Evolutionary conservation across 2,329 filamentous ascomycete genomes (phyloP).

Genomic region (Exophiala dermatitidis): DNA sequence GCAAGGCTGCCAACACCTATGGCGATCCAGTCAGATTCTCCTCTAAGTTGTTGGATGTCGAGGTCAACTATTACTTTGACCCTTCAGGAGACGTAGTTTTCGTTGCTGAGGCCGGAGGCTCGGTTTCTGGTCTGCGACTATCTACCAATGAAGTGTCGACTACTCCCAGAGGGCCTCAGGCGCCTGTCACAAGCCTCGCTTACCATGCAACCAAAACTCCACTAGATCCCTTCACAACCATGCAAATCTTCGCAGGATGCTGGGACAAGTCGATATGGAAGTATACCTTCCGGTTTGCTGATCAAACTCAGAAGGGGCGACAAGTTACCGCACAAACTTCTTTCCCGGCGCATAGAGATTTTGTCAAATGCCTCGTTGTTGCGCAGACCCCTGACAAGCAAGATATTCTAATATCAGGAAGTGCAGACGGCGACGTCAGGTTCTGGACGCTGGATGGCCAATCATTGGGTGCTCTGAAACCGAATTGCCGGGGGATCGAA

Average conservation of each 20-base stretch:
- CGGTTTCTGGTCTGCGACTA: constrained; percentile 56
- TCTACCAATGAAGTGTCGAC: constrained; percentile 21
- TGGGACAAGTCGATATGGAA: constrained; percentile 94
- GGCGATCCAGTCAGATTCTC: constrained; percentile 73
- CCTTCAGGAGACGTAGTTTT: constrained; percentile 49
- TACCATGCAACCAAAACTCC: constrained; percentile 47
- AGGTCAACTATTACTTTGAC: constrained; percentile 18
- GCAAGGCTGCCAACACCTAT: constrained; percentile 71
- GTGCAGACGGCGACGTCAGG: constrained; percentile 71
- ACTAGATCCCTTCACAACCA: constrained; percentile 9
- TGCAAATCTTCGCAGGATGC: constrained; percentile 71
- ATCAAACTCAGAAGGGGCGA: constrained; percentile 59
- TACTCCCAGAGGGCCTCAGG: constrained; percentile 63
- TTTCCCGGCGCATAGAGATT: constrained; percentile 50
- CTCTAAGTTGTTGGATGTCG: constrained; percentile 75
- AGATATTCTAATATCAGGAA: constrained; percentile 63
- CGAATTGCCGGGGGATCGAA: constrained; percentile 70
- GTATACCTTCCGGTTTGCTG: constrained; percentile 58
- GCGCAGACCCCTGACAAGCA: constrained; percentile 51
- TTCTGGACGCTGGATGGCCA: constrained; percentile 70
- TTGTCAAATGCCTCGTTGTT: constrained; percentile 73
- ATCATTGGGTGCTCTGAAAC: constrained; percentile 69
- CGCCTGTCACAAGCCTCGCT: constrained; percentile 72
- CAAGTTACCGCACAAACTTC: constrained; percentile 30
- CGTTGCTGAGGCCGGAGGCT: constrained; percentile 80